Percentiles rank a stretch among this genome's conserved stretches.
Conservation (phyloP, 345 rosid species). For the Corymbia maculata region DNA sequence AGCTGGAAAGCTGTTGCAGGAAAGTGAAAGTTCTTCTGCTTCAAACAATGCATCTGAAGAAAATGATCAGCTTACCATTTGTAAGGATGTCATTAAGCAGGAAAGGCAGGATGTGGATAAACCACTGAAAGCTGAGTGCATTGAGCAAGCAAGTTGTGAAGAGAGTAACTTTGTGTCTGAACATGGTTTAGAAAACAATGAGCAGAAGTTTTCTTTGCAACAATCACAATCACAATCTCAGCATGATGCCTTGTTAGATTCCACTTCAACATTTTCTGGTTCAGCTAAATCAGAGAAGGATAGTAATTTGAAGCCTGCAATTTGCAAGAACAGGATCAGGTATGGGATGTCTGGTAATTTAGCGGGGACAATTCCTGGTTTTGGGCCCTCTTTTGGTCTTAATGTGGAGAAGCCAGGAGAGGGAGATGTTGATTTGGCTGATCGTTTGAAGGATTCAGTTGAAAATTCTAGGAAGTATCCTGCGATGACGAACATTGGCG, state of each 20-base stretch:
- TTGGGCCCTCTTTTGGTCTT: neutral
- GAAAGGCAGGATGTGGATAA: constrained; percentile 25
- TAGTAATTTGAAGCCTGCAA: constrained; percentile 6
- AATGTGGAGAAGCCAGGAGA: constrained; percentile 10
- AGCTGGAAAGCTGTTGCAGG: constrained; percentile 77
- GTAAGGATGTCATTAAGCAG: constrained; percentile 21
- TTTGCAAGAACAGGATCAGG: neutral
- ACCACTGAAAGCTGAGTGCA: constrained; percentile 23
- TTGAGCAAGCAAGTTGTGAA: constrained; percentile 22
- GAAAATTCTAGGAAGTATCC: constrained; percentile 19
- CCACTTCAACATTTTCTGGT: constrained; percentile 12
- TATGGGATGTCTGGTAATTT: neutral
- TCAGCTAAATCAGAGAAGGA: constrained; percentile 11
- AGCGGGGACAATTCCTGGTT: constrained; percentile 1
- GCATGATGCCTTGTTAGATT: constrained; percentile 12
- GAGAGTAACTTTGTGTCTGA: constrained; percentile 8
- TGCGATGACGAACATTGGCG: constrained; percentile 18
- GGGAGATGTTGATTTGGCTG: constrained; percentile 17
- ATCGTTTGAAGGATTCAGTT: constrained; percentile 23
- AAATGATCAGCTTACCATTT: constrained; percentile 25
- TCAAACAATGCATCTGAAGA: constrained; percentile 62
- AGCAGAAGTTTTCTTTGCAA: neutral
- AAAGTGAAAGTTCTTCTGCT: constrained; percentile 72
- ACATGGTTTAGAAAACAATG: neutral
- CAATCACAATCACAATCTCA: constrained; percentile 1